Conservation (phyloP, 108 stramenopile genomes). For the Pelagomonas calceolata region DNA sequence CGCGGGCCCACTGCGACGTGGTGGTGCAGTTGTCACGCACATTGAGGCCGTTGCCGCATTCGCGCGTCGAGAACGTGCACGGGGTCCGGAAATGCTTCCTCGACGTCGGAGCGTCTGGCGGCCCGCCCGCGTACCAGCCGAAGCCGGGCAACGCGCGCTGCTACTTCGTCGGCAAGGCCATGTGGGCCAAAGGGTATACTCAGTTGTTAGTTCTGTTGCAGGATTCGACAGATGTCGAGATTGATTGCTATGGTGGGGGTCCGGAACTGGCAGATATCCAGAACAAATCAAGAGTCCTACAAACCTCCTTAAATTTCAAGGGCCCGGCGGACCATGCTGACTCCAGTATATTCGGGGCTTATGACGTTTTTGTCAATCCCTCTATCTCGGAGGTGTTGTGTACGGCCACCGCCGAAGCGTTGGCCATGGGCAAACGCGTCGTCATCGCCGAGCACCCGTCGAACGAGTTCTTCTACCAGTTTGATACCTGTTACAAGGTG, state of each 20-base stretch:
- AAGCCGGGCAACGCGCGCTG: slow-evolving; percentile 19
- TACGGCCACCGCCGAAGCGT: slow-evolving; percentile 84
- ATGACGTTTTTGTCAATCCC: slow-evolving; percentile 82
- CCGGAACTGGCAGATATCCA: slow-evolving; percentile 47
- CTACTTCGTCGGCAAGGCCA: slow-evolving; percentile 87
- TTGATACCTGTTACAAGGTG: slow-evolving; percentile 54
- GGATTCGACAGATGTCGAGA: slow-evolving; percentile 1
- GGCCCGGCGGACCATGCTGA: neutral
- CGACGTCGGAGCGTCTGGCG: slow-evolving; percentile 24
- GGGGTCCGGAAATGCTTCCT: slow-evolving; percentile 76
- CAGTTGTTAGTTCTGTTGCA: slow-evolving; percentile 52
- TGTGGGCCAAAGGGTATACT: slow-evolving; percentile 89
- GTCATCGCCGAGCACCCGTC: slow-evolving; percentile 65
- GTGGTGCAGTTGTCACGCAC: slow-evolving; percentile 62
- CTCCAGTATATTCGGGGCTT: slow-evolving; percentile 9
- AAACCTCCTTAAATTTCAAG: neutral
- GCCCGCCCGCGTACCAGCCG: slow-evolving; percentile 5
- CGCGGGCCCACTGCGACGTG: slow-evolving; percentile 72
- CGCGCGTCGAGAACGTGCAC: slow-evolving; percentile 73
- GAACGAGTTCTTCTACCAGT: slow-evolving; percentile 77
- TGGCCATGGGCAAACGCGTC: slow-evolving; percentile 91
- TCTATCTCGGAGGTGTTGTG: slow-evolving; percentile 80
- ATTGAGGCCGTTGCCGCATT: slow-evolving; percentile 40
- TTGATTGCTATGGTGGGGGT: slow-evolving; percentile 66
- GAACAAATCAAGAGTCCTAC: slow-evolving; percentile 1